phyloP scores from a whole-genome alignment of 164 flowering plant genomes.

The Berberis thunbergii region DNA sequence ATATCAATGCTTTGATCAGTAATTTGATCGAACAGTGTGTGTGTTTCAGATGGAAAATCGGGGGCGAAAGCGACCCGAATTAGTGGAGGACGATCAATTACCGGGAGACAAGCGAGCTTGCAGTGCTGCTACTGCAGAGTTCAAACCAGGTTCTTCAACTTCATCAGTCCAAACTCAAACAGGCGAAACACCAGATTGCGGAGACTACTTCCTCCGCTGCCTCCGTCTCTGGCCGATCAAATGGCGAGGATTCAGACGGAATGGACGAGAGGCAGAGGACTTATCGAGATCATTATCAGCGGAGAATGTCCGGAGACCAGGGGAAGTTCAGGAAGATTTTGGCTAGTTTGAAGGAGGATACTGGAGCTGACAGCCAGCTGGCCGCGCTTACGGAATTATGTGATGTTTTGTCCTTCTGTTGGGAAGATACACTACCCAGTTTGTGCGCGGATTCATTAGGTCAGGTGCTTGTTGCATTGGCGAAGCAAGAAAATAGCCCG shows the following conservation, averaged over 20 bases:
- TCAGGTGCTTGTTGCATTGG: constrained; percentile 54
- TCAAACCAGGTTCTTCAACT: constrained; percentile 48
- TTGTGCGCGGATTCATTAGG: constrained; percentile 34
- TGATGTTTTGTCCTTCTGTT: constrained; percentile 59
- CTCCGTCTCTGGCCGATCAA: constrained; percentile 50
- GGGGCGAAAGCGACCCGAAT: constrained; percentile 62
- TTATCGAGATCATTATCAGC: background rate
- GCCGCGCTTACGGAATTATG: constrained; percentile 71
- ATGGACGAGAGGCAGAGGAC: constrained; percentile 19
- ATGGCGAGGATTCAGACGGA: constrained; percentile 67
- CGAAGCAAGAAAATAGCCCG: constrained; percentile 48
- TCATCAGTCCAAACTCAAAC: constrained; percentile 28
- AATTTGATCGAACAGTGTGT: background rate
- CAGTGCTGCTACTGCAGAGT: constrained; percentile 37
- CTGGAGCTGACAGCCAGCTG: constrained; percentile 30
- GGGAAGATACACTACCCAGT: constrained; percentile 45
- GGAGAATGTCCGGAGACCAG: constrained; percentile 32
- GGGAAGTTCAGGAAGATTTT: constrained; percentile 36
- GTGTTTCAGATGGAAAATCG: constrained; percentile 46
- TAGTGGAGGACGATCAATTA: constrained; percentile 33
- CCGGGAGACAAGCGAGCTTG: constrained; percentile 87
- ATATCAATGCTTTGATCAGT: background rate
- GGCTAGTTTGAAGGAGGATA: constrained; percentile 18
- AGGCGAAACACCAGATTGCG: constrained; percentile 18
- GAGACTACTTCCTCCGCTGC: constrained; percentile 48